Evolutionary conservation across 495 filamentous ascomycete genomes (phyloP).

Genomic region (Tuber borchii): DNA sequence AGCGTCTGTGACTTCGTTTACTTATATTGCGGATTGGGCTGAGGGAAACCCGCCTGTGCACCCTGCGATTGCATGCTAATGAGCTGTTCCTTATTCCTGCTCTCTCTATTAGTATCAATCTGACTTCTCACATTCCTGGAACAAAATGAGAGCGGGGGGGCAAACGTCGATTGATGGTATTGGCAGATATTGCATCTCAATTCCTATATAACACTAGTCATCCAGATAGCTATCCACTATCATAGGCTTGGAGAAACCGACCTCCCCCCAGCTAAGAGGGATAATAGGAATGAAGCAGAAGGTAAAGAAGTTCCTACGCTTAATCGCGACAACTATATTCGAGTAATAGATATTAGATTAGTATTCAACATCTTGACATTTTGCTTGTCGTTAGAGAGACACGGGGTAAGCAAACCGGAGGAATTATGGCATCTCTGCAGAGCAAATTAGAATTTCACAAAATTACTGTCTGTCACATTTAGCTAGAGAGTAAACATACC

Average conservation of each 20-base stretch:
- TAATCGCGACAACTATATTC: slow-evolving; percentile 23
- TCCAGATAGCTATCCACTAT: slow-evolving; percentile 6
- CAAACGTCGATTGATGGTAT: slow-evolving; percentile 34
- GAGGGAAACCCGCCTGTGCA: background rate
- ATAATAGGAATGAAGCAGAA: slow-evolving; percentile 41
- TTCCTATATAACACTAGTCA: slow-evolving; percentile 15
- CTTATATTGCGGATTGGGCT: slow-evolving; percentile 16
- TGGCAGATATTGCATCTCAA: slow-evolving; percentile 24
- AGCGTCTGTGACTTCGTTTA: background rate
- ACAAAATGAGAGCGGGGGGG: background rate
- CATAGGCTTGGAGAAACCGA: background rate
- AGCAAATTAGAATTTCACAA: slow-evolving; percentile 10
- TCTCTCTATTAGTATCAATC: slow-evolving; percentile 5
- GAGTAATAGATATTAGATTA: slow-evolving; percentile 13
- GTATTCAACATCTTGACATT: background rate
- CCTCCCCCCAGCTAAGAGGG: slow-evolving; percentile 32
- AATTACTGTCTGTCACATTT: background rate
- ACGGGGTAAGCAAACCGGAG: slow-evolving; percentile 10
- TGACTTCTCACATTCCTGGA: background rate
- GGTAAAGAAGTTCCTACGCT: slow-evolving; percentile 36
- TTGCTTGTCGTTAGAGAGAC: background rate
- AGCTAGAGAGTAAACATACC: slow-evolving; percentile 8
- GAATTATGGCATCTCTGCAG: slow-evolving; percentile 24
- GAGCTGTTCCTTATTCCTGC: slow-evolving; percentile 28
- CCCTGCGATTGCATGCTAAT: slow-evolving; percentile 21